Evolutionary conservation across 208 protist species (phyloP), one percentile per base, ranked within the genome.

Genomic region (Trypanosoma mega): DNA sequence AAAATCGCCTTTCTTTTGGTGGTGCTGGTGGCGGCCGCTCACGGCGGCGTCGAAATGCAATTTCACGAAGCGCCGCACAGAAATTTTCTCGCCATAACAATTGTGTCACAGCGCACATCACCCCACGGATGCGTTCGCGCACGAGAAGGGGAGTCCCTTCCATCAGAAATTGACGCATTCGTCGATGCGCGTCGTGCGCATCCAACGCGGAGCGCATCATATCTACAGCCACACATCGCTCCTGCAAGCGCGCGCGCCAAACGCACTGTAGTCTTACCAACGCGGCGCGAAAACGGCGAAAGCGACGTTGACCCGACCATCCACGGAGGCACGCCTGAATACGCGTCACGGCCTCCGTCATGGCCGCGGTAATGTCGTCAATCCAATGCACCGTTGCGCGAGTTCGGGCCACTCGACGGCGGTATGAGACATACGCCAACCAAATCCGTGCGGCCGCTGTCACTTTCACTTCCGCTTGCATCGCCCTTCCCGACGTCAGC

Each of bases 21-120:
- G 21, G 31, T 27, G 64, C 34, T 0, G 14, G 23, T 11, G 69
- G 46, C 20, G 46, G 23, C 23, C 33, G 12, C 8, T 65, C 56
- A 8, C 76, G 68, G 24, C 50, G 53, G 26, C 55, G 61, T 39
- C 53, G 41, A 47, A 85, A 90, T 0, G 80, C 64, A 29, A 87
- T 78, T 18, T 78, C 67, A 16, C 72, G 71, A 31, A 89, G 79
- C 3, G 44, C 74, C 20, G 74, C 80, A 61, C 76, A 89, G 53
- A 92, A 92, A 56, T 92, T 92, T 39, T 88, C 85, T 43, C 85
- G 53, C 85, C 81, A 92, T 8, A 88, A 66, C 9, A 89, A 66
- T 45, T 77, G 53, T 3, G 85, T 92, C 5, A 92, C 74, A 1
- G 72, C 67, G 9, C 27, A 57, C 20, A 75, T 81, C 18, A 81